A percentile compares a stretch with the other conserved stretches of the same genome.
Evolutionary conservation across 192 early-diverging fungal genomes (phyloP).

Genomic region (Coemansia guatemalensis): DNA sequence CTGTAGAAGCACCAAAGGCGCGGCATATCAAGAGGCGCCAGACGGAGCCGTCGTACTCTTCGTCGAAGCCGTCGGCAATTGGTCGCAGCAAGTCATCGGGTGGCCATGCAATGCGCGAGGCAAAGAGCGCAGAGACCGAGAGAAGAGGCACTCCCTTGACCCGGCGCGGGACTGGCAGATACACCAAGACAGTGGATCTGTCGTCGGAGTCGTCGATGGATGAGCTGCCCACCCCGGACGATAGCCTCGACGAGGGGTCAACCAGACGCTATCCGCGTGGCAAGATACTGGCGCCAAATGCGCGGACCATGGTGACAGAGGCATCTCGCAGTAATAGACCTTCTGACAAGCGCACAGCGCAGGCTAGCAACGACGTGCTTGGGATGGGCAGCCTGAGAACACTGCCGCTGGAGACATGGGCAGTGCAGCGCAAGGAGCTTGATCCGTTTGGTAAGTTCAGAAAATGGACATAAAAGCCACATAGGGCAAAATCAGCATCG

Average conservation of each 20-base stretch:
- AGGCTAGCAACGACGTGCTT: slow-evolving; percentile 14
- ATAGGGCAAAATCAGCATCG: background rate
- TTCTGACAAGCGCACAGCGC: background rate
- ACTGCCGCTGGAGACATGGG: slow-evolving; percentile 23
- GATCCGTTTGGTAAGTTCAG: slow-evolving; percentile 51
- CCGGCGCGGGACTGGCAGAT: background rate
- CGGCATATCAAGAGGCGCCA: slow-evolving; percentile 28
- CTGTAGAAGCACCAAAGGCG: slow-evolving; percentile 6
- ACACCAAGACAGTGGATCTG: background rate
- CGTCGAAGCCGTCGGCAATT: background rate
- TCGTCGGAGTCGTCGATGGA: slow-evolving; percentile 14
- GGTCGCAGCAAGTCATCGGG: background rate
- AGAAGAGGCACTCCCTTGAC: background rate
- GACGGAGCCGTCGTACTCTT: background rate
- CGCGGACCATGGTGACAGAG: background rate
- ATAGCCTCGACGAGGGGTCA: slow-evolving; percentile 24
- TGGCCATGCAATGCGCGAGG: background rate
- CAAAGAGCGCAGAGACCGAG: background rate
- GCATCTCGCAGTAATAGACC: background rate
- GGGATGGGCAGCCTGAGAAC: slow-evolving; percentile 30
- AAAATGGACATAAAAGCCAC: slow-evolving; percentile 5
- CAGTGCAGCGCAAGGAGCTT: slow-evolving; percentile 23
- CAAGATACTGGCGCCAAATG: background rate
- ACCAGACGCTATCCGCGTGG: background rate
- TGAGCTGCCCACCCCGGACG: slow-evolving; percentile 30